phyloP scores from a whole-genome alignment of 2,329 filamentous ascomycete genomes.

The Ophiocordyceps robertsii region DNA sequence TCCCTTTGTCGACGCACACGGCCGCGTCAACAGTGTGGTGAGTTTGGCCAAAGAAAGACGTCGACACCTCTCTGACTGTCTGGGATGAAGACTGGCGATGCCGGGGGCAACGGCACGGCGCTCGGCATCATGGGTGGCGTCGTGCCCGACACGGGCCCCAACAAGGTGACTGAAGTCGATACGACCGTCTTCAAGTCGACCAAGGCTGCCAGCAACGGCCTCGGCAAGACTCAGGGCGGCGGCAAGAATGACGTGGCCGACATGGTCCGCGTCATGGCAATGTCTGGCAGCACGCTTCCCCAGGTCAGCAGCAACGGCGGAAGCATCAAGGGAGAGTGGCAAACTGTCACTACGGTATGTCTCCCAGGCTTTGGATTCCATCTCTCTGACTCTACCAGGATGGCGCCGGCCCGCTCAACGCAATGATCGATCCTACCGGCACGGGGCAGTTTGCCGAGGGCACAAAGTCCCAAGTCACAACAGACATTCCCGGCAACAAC shows the following conservation, averaged over 20 bases:
- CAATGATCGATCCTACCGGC: constrained; percentile 23
- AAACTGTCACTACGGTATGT: constrained; percentile 23
- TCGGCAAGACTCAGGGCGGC: constrained; percentile 20
- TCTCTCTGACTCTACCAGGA: constrained; percentile 5
- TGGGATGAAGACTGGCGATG: constrained; percentile 11
- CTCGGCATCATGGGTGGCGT: constrained; percentile 23
- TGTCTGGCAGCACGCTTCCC: constrained; percentile 23
- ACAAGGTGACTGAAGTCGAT: constrained; percentile 27
- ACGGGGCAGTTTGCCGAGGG: constrained; percentile 19
- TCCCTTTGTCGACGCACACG: constrained; percentile 13
- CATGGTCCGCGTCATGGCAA: constrained; percentile 18
- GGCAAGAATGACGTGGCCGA: constrained; percentile 22
- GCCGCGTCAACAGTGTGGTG: constrained; percentile 11
- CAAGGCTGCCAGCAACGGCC: constrained; percentile 20
- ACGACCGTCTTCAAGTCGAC: constrained; percentile 27
- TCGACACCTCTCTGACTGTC: neutral
- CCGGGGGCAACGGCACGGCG: constrained; percentile 24
- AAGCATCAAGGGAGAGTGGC: constrained; percentile 20
- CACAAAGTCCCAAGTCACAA: constrained; percentile 12
- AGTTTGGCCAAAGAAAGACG: neutral
- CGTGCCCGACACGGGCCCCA: constrained; percentile 25
- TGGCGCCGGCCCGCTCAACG: constrained; percentile 24
- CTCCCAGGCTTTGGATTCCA: too few species aligned
- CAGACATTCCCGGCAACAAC: constrained; percentile 21
- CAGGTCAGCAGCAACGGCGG: constrained; percentile 21